A percentile compares a stretch with the other conserved stretches of the same genome.
phyloP scores from a whole-genome alignment of 2,329 filamentous ascomycete species.

The Penicillium sp. region DNA sequence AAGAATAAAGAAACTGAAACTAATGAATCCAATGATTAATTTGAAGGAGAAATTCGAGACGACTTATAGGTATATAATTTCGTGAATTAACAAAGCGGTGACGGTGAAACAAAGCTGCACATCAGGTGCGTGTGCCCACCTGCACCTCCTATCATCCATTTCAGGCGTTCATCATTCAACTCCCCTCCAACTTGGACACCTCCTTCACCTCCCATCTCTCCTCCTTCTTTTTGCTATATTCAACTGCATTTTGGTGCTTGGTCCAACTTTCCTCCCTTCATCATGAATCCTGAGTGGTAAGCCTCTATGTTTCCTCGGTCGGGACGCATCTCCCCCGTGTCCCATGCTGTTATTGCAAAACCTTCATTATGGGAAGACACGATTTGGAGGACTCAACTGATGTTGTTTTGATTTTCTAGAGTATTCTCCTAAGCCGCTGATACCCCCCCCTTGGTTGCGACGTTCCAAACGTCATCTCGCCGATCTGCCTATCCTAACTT shows the following conservation, averaged over 20 bases:
- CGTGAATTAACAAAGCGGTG: not conserved
- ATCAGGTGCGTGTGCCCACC: conserved; percentile 27
- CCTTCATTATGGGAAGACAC: not conserved
- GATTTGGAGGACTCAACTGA: conserved; percentile 7
- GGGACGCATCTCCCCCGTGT: conserved; percentile 6
- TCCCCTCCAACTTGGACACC: conserved; percentile 20
- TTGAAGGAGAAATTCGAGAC: not conserved
- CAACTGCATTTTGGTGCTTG: conserved; percentile 6
- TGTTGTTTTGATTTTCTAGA: conserved; percentile 21
- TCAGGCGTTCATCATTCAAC: conserved; percentile 29
- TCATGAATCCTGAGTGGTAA: conserved; percentile 53
- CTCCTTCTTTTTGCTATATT: conserved; percentile 13
- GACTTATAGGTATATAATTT: too few species aligned
- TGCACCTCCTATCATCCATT: conserved; percentile 33
- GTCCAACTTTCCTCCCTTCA: conserved; percentile 25
- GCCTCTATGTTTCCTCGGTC: conserved; percentile 20
- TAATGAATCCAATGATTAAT: not conserved
- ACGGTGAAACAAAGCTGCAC: conserved; percentile 26
- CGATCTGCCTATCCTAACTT: conserved; percentile 27
- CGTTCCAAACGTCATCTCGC: conserved; percentile 5
- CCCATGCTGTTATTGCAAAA: conserved; percentile 1
- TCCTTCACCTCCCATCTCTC: conserved; percentile 15
- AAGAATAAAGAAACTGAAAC: not conserved
- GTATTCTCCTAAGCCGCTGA: conserved; percentile 12
- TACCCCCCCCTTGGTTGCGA: conserved; percentile 1